phyloP scores from a whole-genome alignment of 2,329 filamentous ascomycete species.

The Saccharata proteae region DNA sequence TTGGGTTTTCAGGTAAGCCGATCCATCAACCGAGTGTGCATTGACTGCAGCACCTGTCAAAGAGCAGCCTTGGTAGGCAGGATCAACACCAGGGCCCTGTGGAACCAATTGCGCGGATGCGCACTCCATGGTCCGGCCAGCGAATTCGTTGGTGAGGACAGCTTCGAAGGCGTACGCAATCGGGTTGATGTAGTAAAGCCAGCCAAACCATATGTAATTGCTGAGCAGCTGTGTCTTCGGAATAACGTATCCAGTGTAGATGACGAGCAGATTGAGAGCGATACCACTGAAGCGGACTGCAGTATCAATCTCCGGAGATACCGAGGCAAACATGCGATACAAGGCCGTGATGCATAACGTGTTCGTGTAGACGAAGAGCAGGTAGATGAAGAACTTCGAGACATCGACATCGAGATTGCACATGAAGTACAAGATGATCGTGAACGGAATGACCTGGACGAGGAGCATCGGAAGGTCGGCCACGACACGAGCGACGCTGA shows the following conservation, averaged over 20 bases:
- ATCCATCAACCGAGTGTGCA: slow-evolving; percentile 39
- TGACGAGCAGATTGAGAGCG: slow-evolving; percentile 48
- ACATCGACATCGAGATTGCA: slow-evolving; percentile 44
- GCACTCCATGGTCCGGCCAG: slow-evolving; percentile 45
- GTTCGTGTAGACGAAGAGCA: slow-evolving; percentile 51
- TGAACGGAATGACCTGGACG: slow-evolving; percentile 46
- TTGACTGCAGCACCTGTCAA: slow-evolving; percentile 46
- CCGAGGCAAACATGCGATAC: slow-evolving; percentile 54
- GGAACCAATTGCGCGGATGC: slow-evolving; percentile 48
- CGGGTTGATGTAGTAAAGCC: slow-evolving; percentile 34
- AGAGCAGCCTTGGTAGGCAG: slow-evolving; percentile 49
- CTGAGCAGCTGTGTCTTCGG: slow-evolving; percentile 47
- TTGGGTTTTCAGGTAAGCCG: slow-evolving; percentile 40
- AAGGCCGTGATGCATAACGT: slow-evolving; percentile 51
- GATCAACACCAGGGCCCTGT: slow-evolving; percentile 42
- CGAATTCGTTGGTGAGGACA: slow-evolving; percentile 55
- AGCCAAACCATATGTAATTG: slow-evolving; percentile 53
- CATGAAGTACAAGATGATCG: slow-evolving; percentile 55
- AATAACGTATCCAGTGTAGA: slow-evolving; percentile 58
- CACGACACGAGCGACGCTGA: slow-evolving; percentile 48
- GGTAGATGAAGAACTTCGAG: slow-evolving; percentile 54
- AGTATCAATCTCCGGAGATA: slow-evolving; percentile 53
- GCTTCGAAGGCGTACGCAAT: slow-evolving; percentile 53
- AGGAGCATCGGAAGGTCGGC: slow-evolving; percentile 51
- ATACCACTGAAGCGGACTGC: slow-evolving; percentile 54